phyloP scores from a whole-genome alignment of 108 stramenopile genomes.

The Schizochytrium sp. region DNA sequence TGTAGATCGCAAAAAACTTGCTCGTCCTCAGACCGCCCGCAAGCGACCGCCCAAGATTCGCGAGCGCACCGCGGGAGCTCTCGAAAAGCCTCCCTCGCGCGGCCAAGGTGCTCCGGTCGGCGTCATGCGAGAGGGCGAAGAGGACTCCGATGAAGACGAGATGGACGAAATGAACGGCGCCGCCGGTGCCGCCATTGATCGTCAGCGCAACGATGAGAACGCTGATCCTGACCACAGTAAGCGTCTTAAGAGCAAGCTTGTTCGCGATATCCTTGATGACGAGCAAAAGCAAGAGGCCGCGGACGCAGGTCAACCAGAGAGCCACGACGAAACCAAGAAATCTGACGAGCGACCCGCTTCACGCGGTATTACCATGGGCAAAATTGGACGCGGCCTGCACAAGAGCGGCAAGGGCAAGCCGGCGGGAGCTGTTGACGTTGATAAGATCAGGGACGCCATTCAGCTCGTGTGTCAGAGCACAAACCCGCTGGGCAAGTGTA shows the following conservation, averaged over 20 bases:
- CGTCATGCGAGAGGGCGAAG: constrained; percentile 17
- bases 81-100: constrained; percentile 13
- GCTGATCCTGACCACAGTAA: constrained; percentile 24
- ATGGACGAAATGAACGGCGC: constrained; percentile 15
- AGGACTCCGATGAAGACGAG: constrained; percentile 24
- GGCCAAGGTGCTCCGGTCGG: not conserved
- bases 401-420: not conserved
- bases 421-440: constrained; percentile 33
- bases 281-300: constrained; percentile 3
- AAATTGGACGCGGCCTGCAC: not conserved
- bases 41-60: constrained; percentile 46
- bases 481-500: constrained; percentile 57
- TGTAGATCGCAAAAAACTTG: not conserved
- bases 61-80: constrained; percentile 23
- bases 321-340: not conserved
- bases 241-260: not conserved
- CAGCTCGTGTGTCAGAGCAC: constrained; percentile 58
- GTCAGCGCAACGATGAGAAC: not conserved
- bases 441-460: constrained; percentile 45
- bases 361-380: constrained; percentile 16
- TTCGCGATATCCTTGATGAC: constrained; percentile 20
- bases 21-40: constrained; percentile 46
- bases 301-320: not conserved
- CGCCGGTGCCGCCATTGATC: not conserved
- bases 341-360: not conserved